Conservation (phyloP, 495 filamentous ascomycete species). For the Trichocladium antarcticum region DNA sequence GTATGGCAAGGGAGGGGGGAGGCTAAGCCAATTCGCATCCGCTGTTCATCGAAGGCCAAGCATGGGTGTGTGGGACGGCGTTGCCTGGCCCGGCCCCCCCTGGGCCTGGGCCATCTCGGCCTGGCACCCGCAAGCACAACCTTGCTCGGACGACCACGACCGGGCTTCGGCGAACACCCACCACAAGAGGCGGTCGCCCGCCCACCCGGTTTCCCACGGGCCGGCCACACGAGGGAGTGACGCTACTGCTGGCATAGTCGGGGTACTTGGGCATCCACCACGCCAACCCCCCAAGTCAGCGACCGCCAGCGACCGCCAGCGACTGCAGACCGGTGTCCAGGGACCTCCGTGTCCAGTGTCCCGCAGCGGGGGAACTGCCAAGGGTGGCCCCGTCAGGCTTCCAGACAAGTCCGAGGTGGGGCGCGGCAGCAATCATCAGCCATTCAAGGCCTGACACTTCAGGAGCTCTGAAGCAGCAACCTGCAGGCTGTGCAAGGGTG, state of each 20-base stretch:
- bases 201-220: conserved; percentile 5
- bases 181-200: background rate
- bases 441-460: conserved; percentile 28
- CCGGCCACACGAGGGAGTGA: conserved; percentile 8
- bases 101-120: conserved; percentile 10
- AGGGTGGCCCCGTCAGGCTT: conserved; percentile 17
- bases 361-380: conserved; percentile 10
- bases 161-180: conserved; percentile 8
- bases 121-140: conserved; percentile 7
- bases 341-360: too few relatives aligned
- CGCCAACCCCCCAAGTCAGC: background rate
- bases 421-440: conserved; percentile 15
- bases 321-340: conserved; percentile 21
- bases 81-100: conserved; percentile 6
- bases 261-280: conserved; percentile 9
- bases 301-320: background rate
- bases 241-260: background rate
- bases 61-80: conserved; percentile 19
- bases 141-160: conserved; percentile 15
- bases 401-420: conserved; percentile 21
- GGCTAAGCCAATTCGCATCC: conserved; percentile 25
- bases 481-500: conserved; percentile 22
- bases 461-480: conserved; percentile 21
- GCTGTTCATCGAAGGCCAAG: conserved; percentile 19
- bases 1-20: conserved; percentile 16